Evolutionary conservation across 176 grass and related monocot species (phyloP).

Genomic region (maize (Zea mays)): Zm-B73-REFERENCE-NAM-5.0 NC_050098.1:188424001-188424500

Average conservation of each 20-base stretch:
- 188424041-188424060: slow-evolving; percentile 50
- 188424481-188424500: slow-evolving; percentile 18
- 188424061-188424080: slow-evolving; percentile 74
- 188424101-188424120: slow-evolving; percentile 34
- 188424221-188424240: slow-evolving; percentile 33
- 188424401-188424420: slow-evolving; percentile 55
- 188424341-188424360: slow-evolving; percentile 67
- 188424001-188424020: slow-evolving; percentile 41
- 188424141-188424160: slow-evolving; percentile 58
- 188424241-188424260: slow-evolving; percentile 62
- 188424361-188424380: slow-evolving; percentile 59
- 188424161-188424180: slow-evolving; percentile 98
- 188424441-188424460: slow-evolving; percentile 60
- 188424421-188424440: slow-evolving; percentile 58
- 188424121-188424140: slow-evolving; percentile 43
- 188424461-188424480: slow-evolving; percentile 55
- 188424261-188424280: slow-evolving; percentile 33
- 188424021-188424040: slow-evolving; percentile 6
- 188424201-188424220: slow-evolving; percentile 17
- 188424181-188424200: slow-evolving; percentile 59
- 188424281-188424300: slow-evolving; percentile 35
- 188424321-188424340: slow-evolving; percentile 53
- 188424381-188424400: slow-evolving; percentile 71
- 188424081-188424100: slow-evolving; percentile 62
- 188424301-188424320: slow-evolving; percentile 50